These are phyloP conservation scores for Pseudogymnoascus sp. DNA, from an alignment of 2,329 filamentous ascomycete species.

Conservation along the genomic window DNA sequence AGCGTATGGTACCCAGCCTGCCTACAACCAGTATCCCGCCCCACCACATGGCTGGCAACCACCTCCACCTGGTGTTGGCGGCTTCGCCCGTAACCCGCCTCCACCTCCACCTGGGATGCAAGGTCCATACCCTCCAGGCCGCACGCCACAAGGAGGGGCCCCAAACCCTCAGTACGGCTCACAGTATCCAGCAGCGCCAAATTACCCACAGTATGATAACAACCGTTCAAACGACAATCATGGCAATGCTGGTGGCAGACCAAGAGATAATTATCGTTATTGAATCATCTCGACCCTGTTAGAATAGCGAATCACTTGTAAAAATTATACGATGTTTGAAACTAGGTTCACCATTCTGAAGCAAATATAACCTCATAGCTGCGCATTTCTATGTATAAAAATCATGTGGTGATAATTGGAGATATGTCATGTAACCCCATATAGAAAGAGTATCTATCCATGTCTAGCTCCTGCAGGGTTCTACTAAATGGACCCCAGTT, in stretches of 20 bases:
- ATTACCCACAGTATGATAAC: conserved; percentile 14
- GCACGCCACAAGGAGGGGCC: conserved; percentile 15
- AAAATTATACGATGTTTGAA: not conserved
- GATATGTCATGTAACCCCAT: not conserved
- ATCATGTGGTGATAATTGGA: not conserved
- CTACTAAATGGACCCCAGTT: not conserved
- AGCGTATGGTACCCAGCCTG: conserved; percentile 16
- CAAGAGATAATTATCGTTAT: conserved; percentile 1
- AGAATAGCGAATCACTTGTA: conserved; percentile 5
- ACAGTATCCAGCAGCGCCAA: conserved; percentile 17
- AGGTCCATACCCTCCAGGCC: conserved; percentile 11
- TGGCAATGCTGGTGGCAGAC: not conserved
- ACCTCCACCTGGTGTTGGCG: conserved; percentile 38
- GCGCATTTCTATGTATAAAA: not conserved
- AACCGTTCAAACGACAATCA: not conserved
- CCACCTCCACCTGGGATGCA: conserved; percentile 36
- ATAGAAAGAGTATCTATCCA: not conserved
- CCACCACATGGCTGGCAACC: conserved; percentile 34
- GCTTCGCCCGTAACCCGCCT: conserved; percentile 39
- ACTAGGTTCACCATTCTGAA: not conserved
- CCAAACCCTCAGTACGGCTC: not conserved
- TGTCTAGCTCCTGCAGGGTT: conserved; percentile 3
- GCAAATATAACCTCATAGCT: not conserved
- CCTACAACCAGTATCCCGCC: conserved; percentile 21
- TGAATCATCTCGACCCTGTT: not conserved